Evolutionary conservation across 306 rosid genomes (phyloP), one percentile per base, ranked within the genome.

Genomic region (Arachis stenosperma): DNA sequence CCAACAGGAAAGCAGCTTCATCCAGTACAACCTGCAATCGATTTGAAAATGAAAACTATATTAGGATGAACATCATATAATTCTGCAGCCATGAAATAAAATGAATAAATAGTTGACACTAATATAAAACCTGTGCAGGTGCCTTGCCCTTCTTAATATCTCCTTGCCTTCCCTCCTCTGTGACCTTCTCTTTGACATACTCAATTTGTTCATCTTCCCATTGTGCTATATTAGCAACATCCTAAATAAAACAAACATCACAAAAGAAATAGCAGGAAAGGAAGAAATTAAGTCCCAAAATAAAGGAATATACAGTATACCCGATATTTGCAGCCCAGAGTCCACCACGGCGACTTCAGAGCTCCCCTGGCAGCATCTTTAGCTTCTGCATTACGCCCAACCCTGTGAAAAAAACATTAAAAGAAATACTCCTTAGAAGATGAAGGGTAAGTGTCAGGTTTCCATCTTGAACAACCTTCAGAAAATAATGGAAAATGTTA

Each of bases 131-230:
- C 98, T 93, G 98, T 10, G 76, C 86, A 27, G 89, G 93, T n/a
- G 82, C 92, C 81, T 90, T 90, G 69, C 97, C 97, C 85, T 89
- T 93, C 55, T 85, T 85, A 57, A 90, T 78, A 84, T 93, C 98
- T 61, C 82, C 96, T 81, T 70, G 90, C 80, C 89, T 86, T 86
- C 98, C 98, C 85, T 90, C 96, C 73, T 83, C 94, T 1, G 96
- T 82, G 72, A 93, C 93, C 78, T 82, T 94, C 84, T 91, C 98
- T 75, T 88, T 90, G 46, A 91, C 68, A 80, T 88, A 93, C 86
- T 93, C 94, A 74, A 93, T 89, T 88, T 91, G 98, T 61, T 93
- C 98, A 82, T 93, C 98, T 2, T 89, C 90, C 98, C 98, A 93
- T 78, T 91, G 87, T 10, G 97, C 98, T 42, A 93, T 85, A 67